phyloP scores from a whole-genome alignment of 2,329 filamentous ascomycete genomes.

The Juglanconis sp. region DNA sequence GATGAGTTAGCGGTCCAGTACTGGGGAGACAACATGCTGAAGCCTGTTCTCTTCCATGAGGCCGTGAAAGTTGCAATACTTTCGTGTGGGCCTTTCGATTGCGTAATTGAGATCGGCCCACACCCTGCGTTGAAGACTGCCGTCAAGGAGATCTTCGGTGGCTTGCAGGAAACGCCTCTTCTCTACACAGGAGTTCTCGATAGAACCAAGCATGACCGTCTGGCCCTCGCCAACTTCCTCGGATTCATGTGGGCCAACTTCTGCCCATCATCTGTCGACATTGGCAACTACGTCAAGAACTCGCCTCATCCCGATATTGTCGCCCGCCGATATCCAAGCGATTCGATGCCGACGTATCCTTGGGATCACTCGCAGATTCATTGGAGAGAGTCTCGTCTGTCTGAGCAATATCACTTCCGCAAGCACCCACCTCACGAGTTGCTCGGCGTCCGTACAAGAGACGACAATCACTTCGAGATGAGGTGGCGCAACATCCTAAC shows the following conservation, averaged over 20 bases:
- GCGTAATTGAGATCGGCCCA: constrained; percentile 43
- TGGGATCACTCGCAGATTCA: constrained; percentile 45
- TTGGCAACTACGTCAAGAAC: constrained; percentile 23
- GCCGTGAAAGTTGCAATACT: constrained; percentile 31
- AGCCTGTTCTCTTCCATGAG: constrained; percentile 41
- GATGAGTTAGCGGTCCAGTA: constrained; percentile 29
- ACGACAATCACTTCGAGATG: constrained; percentile 34
- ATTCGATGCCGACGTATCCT: constrained; percentile 39
- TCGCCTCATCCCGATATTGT: constrained; percentile 22
- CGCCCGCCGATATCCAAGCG: constrained; percentile 14
- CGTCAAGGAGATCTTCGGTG: constrained; percentile 32
- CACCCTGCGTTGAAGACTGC: constrained; percentile 43
- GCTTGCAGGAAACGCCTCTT: constrained; percentile 14
- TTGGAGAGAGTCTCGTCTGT: constrained; percentile 42
- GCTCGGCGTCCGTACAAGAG: constrained; percentile 34
- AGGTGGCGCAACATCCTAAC: constrained; percentile 41
- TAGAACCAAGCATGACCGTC: constrained; percentile 28
- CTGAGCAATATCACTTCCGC: constrained; percentile 36
- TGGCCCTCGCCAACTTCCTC: constrained; percentile 31
- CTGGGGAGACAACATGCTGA: constrained; percentile 44
- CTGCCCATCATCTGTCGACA: constrained; percentile 20
- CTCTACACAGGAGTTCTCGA: constrained; percentile 32
- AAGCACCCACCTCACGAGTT: constrained; percentile 33
- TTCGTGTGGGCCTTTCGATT: constrained; percentile 27
- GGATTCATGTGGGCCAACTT: constrained; percentile 32